These are phyloP conservation scores for Erythrophleum fordii DNA, from an alignment of 306 rosid species.

Conservation along the genomic window DNA sequence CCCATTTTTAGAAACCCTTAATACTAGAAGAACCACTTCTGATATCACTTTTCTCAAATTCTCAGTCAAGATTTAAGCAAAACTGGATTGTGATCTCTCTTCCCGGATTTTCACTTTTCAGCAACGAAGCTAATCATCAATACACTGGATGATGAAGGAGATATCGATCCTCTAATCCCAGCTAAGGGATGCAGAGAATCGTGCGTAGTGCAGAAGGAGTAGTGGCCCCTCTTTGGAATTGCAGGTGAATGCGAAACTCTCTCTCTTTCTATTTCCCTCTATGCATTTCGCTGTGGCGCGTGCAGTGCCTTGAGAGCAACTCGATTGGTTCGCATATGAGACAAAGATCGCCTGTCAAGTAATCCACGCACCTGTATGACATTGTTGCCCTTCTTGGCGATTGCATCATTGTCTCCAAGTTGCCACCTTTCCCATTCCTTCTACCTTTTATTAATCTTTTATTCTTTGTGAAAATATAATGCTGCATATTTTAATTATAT, in stretches of 20 bases:
- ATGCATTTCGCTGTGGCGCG: not conserved
- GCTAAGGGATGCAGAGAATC: slow-evolving; percentile 7
- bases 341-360: slow-evolving; percentile 7
- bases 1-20: slow-evolving; percentile 13
- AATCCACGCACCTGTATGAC: not conserved
- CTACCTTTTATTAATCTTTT: not conserved
- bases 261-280: not conserved
- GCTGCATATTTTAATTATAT: not conserved
- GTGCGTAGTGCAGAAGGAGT: not conserved
- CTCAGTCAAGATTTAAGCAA: not conserved
- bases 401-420: not conserved
- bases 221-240: not conserved
- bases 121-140: not conserved
- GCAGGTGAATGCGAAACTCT: not conserved
- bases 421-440: not conserved
- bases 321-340: slow-evolving; percentile 7
- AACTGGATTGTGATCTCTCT: not conserved
- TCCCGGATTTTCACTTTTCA: not conserved
- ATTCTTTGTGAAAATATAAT: not conserved
- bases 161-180: slow-evolving; percentile 16
- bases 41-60: not conserved
- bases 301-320: not conserved
- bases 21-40: not conserved
- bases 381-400: not conserved
- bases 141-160: not conserved